Evolutionary conservation across 2,329 filamentous ascomycete genomes (phyloP), one percentile per base, ranked within the genome.

Genomic region (Aspergillus fructus): DNA sequence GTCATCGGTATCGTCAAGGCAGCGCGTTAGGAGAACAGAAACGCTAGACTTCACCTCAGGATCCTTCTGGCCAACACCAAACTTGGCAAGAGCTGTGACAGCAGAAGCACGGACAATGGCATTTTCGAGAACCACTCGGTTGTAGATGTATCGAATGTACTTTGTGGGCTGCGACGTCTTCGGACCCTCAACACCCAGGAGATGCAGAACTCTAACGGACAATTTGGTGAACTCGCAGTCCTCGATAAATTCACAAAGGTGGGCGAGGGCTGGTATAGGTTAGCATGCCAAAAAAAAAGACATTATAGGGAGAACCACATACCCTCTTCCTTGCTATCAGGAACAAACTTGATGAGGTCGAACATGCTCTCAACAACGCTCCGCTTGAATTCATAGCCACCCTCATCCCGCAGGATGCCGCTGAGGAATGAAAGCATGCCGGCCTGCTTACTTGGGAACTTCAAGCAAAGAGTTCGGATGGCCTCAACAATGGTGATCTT

Each of bases 401-500:
- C 94, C 77, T 99, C 94, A 67, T 99, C 94, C 27, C 94, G 87
- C 52, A 99, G 81, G 58, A 97, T 96, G n/a, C 93, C 91, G 70
- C 93, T 96, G 48, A 99, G 85, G 85, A 99, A 99, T 50, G 91
- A 87, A 52, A 99, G 87, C 93, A 99, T 97, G 61, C 92, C 93
- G 47, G 93, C 93, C 78, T 99, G 94, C 80, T 99, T 99, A 79
- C 86, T 93, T 34, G 94, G 94, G 79, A 99, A 99, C 79, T 99
- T 99, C 66, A 99, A 82, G 74, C 93, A 97, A 41, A 99, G 80
- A 3, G 94, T 97, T 60, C 94, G 89, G 71, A 99, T 97, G 42
- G 94, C 94, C 76, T 99, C 94, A 43, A 99, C 93, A 69, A 99
- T 96, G n/a, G 94, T 99, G 66, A 99, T 96, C 83, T 97, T 99